These are phyloP conservation scores for Mikania micrantha DNA, from an alignment of 129 eudicot genomes.

Conservation along the genomic window DNA sequence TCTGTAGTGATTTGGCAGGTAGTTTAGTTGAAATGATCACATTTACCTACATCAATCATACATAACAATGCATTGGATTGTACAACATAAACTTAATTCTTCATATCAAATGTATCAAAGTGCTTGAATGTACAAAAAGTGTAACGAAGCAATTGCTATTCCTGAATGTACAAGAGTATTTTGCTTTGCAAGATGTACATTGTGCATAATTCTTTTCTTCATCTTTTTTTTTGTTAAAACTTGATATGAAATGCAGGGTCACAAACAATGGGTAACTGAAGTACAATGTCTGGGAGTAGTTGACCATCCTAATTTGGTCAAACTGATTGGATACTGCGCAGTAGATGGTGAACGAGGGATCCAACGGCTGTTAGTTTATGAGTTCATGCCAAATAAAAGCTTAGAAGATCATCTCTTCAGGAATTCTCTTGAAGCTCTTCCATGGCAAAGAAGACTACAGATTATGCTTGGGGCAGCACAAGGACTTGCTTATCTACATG, in stretches of 20 bases:
- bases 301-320: conserved; percentile 88
- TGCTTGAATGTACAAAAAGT: neutral
- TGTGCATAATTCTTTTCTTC: conserved; percentile 3
- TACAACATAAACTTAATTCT: neutral
- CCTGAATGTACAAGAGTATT: neutral
- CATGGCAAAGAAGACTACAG: conserved; percentile 70
- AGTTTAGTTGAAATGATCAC: neutral
- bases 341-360: conserved; percentile 81
- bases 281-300: conserved; percentile 87
- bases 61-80: neutral
- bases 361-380: conserved; percentile 82
- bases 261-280: conserved; percentile 90
- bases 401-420: conserved; percentile 81
- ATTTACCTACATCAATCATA: neutral
- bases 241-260: conserved; percentile 51
- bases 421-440: conserved; percentile 38
- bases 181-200: neutral
- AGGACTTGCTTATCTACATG: conserved; percentile 90
- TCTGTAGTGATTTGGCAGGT: neutral
- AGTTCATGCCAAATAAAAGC: conserved; percentile 80
- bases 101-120: neutral
- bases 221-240: neutral
- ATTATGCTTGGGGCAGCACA: conserved; percentile 79
- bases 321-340: conserved; percentile 81
- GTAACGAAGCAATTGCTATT: no score